Evolutionary conservation across 1,139 yeast genomes (phyloP).

Genomic region (Nakaseomyces uthaithaninus): DNA sequence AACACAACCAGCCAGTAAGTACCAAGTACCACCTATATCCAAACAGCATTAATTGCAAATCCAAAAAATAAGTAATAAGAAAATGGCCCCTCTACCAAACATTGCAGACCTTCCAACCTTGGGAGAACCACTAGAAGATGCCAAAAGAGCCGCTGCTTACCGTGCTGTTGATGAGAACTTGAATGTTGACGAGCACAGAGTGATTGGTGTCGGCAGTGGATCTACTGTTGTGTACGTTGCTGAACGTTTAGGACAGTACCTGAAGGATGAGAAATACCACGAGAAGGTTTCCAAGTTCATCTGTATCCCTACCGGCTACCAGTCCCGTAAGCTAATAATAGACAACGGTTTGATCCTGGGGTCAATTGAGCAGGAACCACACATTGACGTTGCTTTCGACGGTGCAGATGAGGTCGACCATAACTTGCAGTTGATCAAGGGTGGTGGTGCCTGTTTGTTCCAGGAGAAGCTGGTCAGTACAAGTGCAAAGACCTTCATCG

Average conservation of each 20-base stretch:
- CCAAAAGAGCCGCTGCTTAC: conserved; percentile 80
- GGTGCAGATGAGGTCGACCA: conserved; percentile 97
- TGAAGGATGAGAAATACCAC: conserved; percentile 28
- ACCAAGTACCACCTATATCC: no score
- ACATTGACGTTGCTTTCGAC: conserved; percentile 87
- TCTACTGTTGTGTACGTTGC: conserved; percentile 95
- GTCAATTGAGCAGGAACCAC: conserved; percentile 70
- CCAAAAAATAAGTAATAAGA: background rate
- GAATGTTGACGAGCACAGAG: conserved; percentile 52
- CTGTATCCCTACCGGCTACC: conserved; percentile 96
- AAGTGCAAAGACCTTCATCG: conserved; percentile 65
- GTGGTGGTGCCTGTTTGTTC: conserved; percentile 97
- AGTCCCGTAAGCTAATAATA: conserved; percentile 76
- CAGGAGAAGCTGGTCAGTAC: conserved; percentile 93
- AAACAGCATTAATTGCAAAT: background rate
- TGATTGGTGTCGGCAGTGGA: conserved; percentile 93
- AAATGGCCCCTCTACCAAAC: conserved; percentile 11
- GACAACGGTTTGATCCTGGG: conserved; percentile 76
- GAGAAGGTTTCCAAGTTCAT: conserved; percentile 47
- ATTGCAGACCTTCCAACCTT: conserved; percentile 22
- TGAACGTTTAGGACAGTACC: conserved; percentile 63
- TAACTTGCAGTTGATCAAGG: conserved; percentile 78
- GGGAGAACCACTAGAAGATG: conserved; percentile 34
- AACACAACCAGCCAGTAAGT: no score
- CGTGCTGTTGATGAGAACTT: conserved; percentile 87